Base-by-base conservation (phyloP, 305 asterid genomes). In the Petunia hybrid region DNA sequence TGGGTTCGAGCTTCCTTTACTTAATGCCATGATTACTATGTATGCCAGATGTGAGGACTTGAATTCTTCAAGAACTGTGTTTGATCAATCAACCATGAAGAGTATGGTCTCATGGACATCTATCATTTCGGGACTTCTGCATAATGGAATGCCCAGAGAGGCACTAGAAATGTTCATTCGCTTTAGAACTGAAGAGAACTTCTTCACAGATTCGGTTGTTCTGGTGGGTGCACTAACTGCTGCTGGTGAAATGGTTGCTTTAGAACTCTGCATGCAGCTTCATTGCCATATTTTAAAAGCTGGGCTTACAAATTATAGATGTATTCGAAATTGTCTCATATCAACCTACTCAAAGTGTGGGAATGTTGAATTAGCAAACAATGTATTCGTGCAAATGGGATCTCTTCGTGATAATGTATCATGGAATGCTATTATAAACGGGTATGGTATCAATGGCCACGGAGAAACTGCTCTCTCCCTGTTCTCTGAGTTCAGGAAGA, bases 381-480 rank as follows among this genome's bases (percentile, higher is more conserved):
- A 42, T 60, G 66, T 82, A 69, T 82, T 82, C n/a, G 8, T 57
- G 80, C 67, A 6, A 57, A 82, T 69, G 85, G 57, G 35, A 60
- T 48, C 31, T 78, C 74, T 82, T 53, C 40, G 82, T 22, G 51
- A 82, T 78, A 60, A 13, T 67, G 61, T 78, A 42, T 67, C 85
- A 36, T 82, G 82, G 85, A 82, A 82, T 82, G 76, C 82, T 45
- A 51, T 78, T 45, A 82, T 69, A 42, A 68, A 60, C 35, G 85
- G 82, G 22, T 82, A 78, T 61, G 85, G 85, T 40, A 78, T 82
- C 75, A 82, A 82, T 46, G 85, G 85, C 56, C 73, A 46, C 2
- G 85, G 82, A 69, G 73, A 82, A 60, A 48, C 82, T 59, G 82
- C 85, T 57, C 75, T 82, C 22, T 78, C 82, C 6, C 79, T 82